Percentiles rank a stretch among this genome's conserved stretches.
phyloP scores from a whole-genome alignment of 2,329 filamentous ascomycete genomes.

The Helminthosporium solani region DNA sequence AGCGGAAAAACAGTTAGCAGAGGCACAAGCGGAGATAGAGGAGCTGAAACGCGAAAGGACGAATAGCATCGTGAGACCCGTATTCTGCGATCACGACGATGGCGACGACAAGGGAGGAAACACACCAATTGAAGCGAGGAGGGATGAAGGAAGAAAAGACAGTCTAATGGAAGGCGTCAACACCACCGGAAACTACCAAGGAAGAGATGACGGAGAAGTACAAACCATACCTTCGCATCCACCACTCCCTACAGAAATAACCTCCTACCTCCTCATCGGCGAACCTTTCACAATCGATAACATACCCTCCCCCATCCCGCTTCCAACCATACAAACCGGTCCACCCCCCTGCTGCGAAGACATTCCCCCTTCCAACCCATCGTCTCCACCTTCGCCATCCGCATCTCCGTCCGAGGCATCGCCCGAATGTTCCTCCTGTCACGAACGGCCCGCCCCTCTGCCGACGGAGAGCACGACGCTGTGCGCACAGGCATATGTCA shows the following conservation, averaged over 20 bases:
- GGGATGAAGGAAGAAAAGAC: not conserved
- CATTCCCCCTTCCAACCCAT: not conserved
- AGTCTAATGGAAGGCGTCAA: not conserved
- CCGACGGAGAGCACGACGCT: conserved; percentile 36
- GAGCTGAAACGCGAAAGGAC: conserved; percentile 19
- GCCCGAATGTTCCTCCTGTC: conserved; percentile 31
- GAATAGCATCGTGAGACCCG: not conserved
- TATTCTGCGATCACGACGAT: not conserved
- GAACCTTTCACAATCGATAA: not conserved
- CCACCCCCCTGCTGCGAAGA: conserved; percentile 32
- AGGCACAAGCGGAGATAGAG: conserved; percentile 29
- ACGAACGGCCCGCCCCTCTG: conserved; percentile 24
- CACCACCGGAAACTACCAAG: not conserved
- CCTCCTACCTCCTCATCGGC: not conserved
- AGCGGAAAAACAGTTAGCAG: conserved; percentile 26
- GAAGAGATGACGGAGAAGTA: not conserved
- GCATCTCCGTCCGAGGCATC: not conserved
- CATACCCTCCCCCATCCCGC: conserved; percentile 5
- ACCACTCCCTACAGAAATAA: not conserved
- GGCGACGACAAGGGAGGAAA: not conserved
- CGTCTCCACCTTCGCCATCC: not conserved
- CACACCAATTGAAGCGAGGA: not conserved
- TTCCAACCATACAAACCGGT: conserved; percentile 7
- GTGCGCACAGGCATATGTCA: conserved; percentile 36
- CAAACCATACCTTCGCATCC: not conserved